These are phyloP conservation scores for Mortierella sp. DNA, from an alignment of 371 early-diverging fungal genomes.

Conservation along the genomic window DNA sequence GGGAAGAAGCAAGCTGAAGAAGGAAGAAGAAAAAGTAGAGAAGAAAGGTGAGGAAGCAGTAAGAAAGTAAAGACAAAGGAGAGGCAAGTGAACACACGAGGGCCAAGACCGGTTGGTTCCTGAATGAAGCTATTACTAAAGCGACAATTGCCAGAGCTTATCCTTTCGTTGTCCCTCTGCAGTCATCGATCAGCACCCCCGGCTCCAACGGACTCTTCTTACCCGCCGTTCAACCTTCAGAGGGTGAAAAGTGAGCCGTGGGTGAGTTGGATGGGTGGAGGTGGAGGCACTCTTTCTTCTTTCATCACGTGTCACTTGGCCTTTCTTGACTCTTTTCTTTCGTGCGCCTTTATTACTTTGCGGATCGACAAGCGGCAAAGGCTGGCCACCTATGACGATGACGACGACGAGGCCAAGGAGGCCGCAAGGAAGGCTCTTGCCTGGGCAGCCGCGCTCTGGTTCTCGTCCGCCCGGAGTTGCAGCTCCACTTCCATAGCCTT, in stretches of 20 bases:
- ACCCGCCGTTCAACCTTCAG: background rate
- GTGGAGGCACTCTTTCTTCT: background rate
- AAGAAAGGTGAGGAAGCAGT: no score
- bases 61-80: background rate
- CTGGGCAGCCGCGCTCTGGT: conserved; percentile 39
- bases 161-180: background rate
- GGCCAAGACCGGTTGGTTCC: conserved; percentile 11
- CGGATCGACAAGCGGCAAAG: background rate
- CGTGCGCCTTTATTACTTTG: background rate
- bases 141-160: background rate
- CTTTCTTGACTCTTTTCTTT: background rate
- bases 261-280: background rate
- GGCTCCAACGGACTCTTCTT: conserved; percentile 6
- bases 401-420: background rate
- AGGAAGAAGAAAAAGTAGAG: background rate
- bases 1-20: background rate
- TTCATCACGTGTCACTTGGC: conserved; percentile 11
- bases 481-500: conserved; percentile 14
- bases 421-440: conserved; percentile 36
- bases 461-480: conserved; percentile 21
- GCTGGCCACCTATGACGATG: background rate
- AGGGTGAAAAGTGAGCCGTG: conserved; percentile 9
- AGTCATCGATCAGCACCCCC: conserved; percentile 10
- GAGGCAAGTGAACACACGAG: conserved; percentile 25
- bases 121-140: background rate